Conservation (phyloP, 495 filamentous ascomycete species). For the Collariella sp. region DNA sequence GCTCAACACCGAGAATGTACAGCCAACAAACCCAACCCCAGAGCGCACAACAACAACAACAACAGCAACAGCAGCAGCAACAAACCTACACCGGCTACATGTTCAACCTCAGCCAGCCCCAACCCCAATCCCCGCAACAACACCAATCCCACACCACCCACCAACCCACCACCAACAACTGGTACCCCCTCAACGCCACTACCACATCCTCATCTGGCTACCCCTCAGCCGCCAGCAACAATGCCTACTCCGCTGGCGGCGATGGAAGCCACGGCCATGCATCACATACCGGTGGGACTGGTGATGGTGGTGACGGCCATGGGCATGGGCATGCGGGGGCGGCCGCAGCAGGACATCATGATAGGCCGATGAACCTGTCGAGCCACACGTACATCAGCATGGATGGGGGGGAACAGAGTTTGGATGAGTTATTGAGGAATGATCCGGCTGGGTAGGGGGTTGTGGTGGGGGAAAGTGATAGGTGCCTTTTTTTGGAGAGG, state of each 20-base stretch:
- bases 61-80: slow-evolving; percentile 14
- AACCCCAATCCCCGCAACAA: slow-evolving; percentile 12
- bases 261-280: background rate
- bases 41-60: slow-evolving; percentile 19
- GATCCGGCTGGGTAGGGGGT: slow-evolving; percentile 3
- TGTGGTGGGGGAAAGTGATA: background rate
- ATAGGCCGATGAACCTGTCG: slow-evolving; percentile 26
- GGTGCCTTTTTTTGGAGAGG: background rate
- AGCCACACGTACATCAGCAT: slow-evolving; percentile 27
- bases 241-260: slow-evolving; percentile 4
- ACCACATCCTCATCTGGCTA: slow-evolving; percentile 10
- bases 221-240: slow-evolving; percentile 12
- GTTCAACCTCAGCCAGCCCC: slow-evolving; percentile 8
- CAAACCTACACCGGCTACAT: slow-evolving; percentile 4
- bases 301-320: slow-evolving; percentile 1
- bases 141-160: slow-evolving; percentile 16
- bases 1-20: slow-evolving; percentile 15
- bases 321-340: slow-evolving; percentile 7
- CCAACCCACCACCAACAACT: slow-evolving; percentile 13
- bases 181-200: slow-evolving; percentile 15
- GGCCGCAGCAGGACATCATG: slow-evolving; percentile 21
- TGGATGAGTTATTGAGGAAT: slow-evolving; percentile 21
- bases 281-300: too few species aligned
- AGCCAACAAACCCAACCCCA: slow-evolving; percentile 16
- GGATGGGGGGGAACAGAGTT: slow-evolving; percentile 16